These are phyloP conservation scores for Strombidium stylifer DNA, from an alignment of 73 alveolate genomes.

Conservation along the genomic window DNA sequence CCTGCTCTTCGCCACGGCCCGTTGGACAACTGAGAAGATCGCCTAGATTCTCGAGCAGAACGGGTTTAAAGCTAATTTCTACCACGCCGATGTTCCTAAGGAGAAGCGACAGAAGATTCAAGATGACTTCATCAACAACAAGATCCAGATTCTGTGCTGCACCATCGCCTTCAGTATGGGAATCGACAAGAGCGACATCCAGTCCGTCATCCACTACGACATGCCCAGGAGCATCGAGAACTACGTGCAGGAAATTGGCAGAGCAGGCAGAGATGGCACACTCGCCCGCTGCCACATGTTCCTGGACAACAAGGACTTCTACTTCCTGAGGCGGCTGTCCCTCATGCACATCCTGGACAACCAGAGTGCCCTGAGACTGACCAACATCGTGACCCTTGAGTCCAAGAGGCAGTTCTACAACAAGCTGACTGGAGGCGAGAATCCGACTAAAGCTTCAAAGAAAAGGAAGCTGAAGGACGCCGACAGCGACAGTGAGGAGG, in stretches of 20 bases:
- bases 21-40: slow-evolving; percentile 68
- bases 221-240: slow-evolving; percentile 95
- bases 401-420: neutral
- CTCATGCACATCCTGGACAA: slow-evolving; percentile 36
- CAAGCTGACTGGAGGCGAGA: neutral
- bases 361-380: slow-evolving; percentile 25
- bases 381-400: slow-evolving; percentile 29
- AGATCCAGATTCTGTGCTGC: slow-evolving; percentile 76
- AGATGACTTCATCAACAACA: slow-evolving; percentile 69
- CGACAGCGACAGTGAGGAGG: slow-evolving; percentile 22
- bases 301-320: slow-evolving; percentile 65
- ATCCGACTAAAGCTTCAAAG: neutral
- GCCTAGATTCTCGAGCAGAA: slow-evolving; percentile 76
- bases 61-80: slow-evolving; percentile 72
- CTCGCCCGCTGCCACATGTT: slow-evolving; percentile 87
- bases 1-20: slow-evolving; percentile 77
- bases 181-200: slow-evolving; percentile 91
- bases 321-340: slow-evolving; percentile 26
- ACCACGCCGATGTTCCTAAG: slow-evolving; percentile 87
- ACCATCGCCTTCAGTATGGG: slow-evolving; percentile 98
- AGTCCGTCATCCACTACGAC: slow-evolving; percentile 92
- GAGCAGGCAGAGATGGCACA: slow-evolving; percentile 99
- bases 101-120: slow-evolving; percentile 70
- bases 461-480: slow-evolving; percentile 26
- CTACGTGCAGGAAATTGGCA: slow-evolving; percentile 97